These are phyloP conservation scores for Cystofilobasidium capitatum DNA, from an alignment of 768 basidiomycete species.

Conservation along the genomic window DNA sequence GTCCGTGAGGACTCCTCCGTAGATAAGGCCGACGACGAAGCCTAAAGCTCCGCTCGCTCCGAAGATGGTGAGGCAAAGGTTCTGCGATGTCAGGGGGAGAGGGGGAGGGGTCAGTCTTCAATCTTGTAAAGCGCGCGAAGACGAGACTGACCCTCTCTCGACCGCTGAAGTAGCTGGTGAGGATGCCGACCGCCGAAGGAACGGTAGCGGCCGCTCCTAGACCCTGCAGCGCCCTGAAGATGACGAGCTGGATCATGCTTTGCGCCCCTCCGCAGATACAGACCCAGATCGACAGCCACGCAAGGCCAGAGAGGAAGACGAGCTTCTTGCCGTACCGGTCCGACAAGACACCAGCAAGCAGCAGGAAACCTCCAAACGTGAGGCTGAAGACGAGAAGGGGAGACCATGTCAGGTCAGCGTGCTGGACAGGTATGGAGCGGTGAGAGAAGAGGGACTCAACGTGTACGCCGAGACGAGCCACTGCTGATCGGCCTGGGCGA, in stretches of 20 bases:
- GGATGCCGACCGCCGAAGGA: constrained; percentile 26
- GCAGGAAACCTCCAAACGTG: constrained; percentile 28
- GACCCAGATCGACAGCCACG: constrained; percentile 14
- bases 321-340: constrained; percentile 29
- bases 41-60: constrained; percentile 27
- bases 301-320: constrained; percentile 21
- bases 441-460: background rate
- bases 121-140: too few species aligned
- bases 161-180: constrained; percentile 23
- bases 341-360: constrained; percentile 27
- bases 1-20: constrained; percentile 13
- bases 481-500: constrained; percentile 19
- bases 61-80: constrained; percentile 21
- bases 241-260: background rate
- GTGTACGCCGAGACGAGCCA: constrained; percentile 28
- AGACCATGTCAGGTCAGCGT: background rate
- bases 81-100: too few species aligned
- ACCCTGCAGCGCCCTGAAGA: constrained; percentile 24
- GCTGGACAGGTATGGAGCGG: background rate
- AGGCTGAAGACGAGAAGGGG: constrained; percentile 9
- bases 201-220: constrained; percentile 27
- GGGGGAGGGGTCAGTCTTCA: too few species aligned
- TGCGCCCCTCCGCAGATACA: constrained; percentile 3
- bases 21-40: constrained; percentile 21
- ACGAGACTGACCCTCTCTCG: too few species aligned